Percentiles rank a stretch among this genome's conserved stretches.
These are phyloP conservation scores for Nemania abortiva DNA, from an alignment of 2,329 filamentous ascomycete species.

Conservation along the genomic window DNA sequence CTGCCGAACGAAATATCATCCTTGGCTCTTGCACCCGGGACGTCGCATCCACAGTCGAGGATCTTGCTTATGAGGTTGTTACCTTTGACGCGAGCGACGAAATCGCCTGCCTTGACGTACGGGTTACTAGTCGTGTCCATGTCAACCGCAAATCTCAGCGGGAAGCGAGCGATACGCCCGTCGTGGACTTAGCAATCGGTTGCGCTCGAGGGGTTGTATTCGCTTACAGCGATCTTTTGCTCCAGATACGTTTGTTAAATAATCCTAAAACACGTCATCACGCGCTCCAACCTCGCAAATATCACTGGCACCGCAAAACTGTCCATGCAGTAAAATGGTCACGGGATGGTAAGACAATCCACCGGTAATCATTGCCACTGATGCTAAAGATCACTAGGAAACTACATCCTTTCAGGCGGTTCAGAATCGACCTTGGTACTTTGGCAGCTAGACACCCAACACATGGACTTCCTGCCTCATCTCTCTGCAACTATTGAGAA, in stretches of 20 bases:
- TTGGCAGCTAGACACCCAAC: slow-evolving; percentile 92
- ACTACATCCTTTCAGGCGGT: slow-evolving; percentile 94
- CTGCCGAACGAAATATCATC: slow-evolving; percentile 66
- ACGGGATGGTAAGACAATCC: slow-evolving; percentile 75
- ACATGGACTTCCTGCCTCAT: slow-evolving; percentile 88
- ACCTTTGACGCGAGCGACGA: slow-evolving; percentile 71
- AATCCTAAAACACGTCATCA: slow-evolving; percentile 58
- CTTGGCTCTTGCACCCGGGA: slow-evolving; percentile 64
- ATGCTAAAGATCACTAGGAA: slow-evolving; percentile 65
- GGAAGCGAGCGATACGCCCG: slow-evolving; percentile 48
- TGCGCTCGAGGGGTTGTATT: slow-evolving; percentile 81
- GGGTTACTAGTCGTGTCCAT: slow-evolving; percentile 54
- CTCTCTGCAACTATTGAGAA: slow-evolving; percentile 86
- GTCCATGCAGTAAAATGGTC: slow-evolving; percentile 93
- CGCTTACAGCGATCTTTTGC: slow-evolving; percentile 81
- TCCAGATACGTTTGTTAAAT: slow-evolving; percentile 63
- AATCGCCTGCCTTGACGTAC: slow-evolving; percentile 75
- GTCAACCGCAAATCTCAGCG: slow-evolving; percentile 51
- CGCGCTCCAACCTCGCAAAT: slow-evolving; percentile 70
- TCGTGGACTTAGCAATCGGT: slow-evolving; percentile 83
- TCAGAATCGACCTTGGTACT: slow-evolving; percentile 89
- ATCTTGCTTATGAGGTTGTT: slow-evolving; percentile 67
- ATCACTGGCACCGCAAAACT: slow-evolving; percentile 91
- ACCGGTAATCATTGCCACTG: slow-evolving; percentile 1
- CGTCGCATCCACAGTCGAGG: slow-evolving; percentile 52